Base-by-base conservation (phyloP, 31 red algal genomes). In the Bonnemaisonia californica region DNA sequence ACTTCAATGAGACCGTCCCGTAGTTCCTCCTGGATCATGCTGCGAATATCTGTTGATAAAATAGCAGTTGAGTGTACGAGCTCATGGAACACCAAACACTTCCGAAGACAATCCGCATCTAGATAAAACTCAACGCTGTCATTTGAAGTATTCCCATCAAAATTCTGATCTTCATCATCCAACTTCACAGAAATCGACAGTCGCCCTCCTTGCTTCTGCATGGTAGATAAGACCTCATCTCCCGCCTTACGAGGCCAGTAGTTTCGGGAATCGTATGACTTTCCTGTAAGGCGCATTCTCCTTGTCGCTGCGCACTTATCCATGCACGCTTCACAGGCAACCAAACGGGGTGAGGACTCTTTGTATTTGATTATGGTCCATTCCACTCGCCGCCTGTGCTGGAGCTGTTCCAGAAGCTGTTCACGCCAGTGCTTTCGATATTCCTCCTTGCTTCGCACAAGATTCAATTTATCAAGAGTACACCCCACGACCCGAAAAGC, bases 31-130 rank as follows among this genome's bases (percentile, higher is more conserved):
- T 79, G 56, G n/a, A 79, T 65, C 24, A 79, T 56, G 12, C 38
- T 48, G 1, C 57, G 16, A 7, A 79, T 27, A 36, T 79, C 76
- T 41, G 38, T 34, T 8, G 76, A 40, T 29, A 79, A 41, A 30
- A 65, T 48, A 40, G 58, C 41, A 1, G 54, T 79, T 34, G 57
- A 48, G 29, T 79, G 76, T 3, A 79, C 76, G 28, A 79, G 60
- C 39, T 79, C 60, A 62, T 79, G 76, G 23, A 79, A 79, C 23
- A 79, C 55, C 23, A 79, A 41, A 48, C 76, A 79, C 33, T 79
- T 79, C 31, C 76, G 76, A 2, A 79, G 76, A 32, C 76, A 79
- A 9, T 79, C 51, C 3, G 36, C 32, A 59, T 79, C 55, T 62
- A 79, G 37, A 56, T 41, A 62, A 79, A 79, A 42, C 76, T 79